These are phyloP conservation scores for Aspergillus jensenii DNA, from an alignment of 2,329 filamentous ascomycete genomes.

Conservation along the genomic window DNA sequence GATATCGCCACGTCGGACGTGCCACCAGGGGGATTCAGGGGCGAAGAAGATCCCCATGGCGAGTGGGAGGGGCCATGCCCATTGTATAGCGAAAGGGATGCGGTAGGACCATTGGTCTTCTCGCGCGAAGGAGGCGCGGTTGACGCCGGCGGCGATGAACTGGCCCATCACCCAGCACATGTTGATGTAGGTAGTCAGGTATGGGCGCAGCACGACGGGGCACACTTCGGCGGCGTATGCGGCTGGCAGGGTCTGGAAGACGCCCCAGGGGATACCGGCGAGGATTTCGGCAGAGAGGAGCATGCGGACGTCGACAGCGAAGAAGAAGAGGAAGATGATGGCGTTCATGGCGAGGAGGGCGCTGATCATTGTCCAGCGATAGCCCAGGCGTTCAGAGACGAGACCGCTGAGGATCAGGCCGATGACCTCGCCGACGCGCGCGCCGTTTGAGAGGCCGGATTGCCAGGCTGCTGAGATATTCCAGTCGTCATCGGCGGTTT, in stretches of 20 bases:
- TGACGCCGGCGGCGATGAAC: constrained; percentile 47
- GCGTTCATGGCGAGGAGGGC: constrained; percentile 42
- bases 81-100: no score
- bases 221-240: constrained; percentile 44
- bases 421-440: constrained; percentile 23
- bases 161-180: constrained; percentile 46
- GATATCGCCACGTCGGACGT: no score
- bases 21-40: no score
- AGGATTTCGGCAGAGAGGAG: constrained; percentile 47
- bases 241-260: constrained; percentile 46
- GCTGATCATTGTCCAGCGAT: constrained; percentile 29
- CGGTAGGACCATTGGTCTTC: constrained; percentile 47
- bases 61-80: no score
- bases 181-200: constrained; percentile 42
- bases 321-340: constrained; percentile 39
- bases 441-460: constrained; percentile 27
- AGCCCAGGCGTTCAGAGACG: constrained; percentile 30
- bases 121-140: constrained; percentile 42
- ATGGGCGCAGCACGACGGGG: constrained; percentile 36
- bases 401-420: constrained; percentile 31
- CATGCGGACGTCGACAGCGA: no score
- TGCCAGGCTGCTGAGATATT: constrained; percentile 34
- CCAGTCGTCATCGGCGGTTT: constrained; percentile 12
- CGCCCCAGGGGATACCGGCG: constrained; percentile 48
- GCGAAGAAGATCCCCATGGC: no score